A percentile compares a stretch with the other conserved stretches of the same genome.
These are phyloP conservation scores for Amanita pallidorosea DNA, from an alignment of 768 basidiomycete species.

Conservation along the genomic window DNA sequence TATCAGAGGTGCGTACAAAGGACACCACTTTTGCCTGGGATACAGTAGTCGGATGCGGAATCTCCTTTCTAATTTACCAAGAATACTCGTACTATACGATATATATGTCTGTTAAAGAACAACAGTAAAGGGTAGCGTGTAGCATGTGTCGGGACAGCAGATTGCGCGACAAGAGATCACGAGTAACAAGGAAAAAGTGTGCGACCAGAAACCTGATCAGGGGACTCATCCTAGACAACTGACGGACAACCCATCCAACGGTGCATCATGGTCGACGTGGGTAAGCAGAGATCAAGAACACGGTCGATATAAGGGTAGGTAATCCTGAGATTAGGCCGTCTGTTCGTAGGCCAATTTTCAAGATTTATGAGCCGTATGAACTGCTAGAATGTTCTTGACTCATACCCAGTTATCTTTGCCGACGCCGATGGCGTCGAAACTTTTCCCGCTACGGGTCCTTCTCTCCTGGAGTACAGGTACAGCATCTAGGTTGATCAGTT, in stretches of 20 bases:
- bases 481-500: slow-evolving; percentile 72
- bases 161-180: not conserved
- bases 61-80: slow-evolving; percentile 1
- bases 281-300: not conserved
- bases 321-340: not conserved
- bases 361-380: slow-evolving; percentile 4
- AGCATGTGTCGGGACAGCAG: not conserved
- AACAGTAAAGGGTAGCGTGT: not conserved
- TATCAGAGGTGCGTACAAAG: not conserved
- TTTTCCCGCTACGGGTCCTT: slow-evolving; percentile 75
- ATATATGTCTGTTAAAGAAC: not conserved
- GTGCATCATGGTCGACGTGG: not conserved
- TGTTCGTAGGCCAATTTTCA: not conserved
- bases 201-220: not conserved
- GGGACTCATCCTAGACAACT: not conserved
- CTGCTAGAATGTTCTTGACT: slow-evolving; percentile 7
- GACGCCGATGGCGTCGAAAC: slow-evolving; percentile 73
- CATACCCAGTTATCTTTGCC: slow-evolving; percentile 73
- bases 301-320: not conserved
- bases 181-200: not conserved
- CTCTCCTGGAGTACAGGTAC: slow-evolving; percentile 63
- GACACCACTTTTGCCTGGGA: not conserved
- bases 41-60: not conserved
- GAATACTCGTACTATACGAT: slow-evolving; percentile 3
- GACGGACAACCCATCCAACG: not conserved